A percentile compares a stretch with the other conserved stretches of the same genome.
phyloP scores from a whole-genome alignment of 106 monocot species.

The Dendrobium chrysotoxum region DNA sequence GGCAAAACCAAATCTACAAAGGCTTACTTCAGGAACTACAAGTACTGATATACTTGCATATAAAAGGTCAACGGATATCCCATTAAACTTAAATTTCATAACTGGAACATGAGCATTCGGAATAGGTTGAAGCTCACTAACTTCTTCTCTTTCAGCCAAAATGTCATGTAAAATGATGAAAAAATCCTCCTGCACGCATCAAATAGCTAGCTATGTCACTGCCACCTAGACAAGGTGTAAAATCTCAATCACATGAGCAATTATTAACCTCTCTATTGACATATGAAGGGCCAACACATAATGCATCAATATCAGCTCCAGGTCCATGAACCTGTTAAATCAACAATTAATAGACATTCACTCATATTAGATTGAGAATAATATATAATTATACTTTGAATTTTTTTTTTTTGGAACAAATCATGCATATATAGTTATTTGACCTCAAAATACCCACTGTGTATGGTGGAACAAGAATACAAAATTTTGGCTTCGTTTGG shows the following conservation, averaged over 20 bases:
- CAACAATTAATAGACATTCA: not conserved
- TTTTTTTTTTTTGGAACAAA: too few relatives aligned
- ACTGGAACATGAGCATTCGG: conserved; percentile 98
- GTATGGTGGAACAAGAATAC: too few relatives aligned
- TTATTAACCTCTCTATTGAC: conserved; percentile 75
- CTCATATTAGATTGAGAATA: too few relatives aligned
- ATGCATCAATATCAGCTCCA: conserved; percentile 87
- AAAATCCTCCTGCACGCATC: conserved; percentile 65
- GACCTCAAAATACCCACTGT: too few relatives aligned
- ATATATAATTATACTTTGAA: too few relatives aligned
- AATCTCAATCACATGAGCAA: not conserved
- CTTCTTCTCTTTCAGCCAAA: conserved; percentile 63
- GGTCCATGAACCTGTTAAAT: conserved; percentile 77
- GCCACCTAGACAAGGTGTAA: too few relatives aligned
- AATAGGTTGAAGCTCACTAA: conserved; percentile 81
- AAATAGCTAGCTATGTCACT: not conserved
- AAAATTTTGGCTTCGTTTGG: too few relatives aligned
- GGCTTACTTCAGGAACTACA: too few relatives aligned
- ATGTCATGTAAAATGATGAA: conserved; percentile 80
- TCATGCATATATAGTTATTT: too few relatives aligned
- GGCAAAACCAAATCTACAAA: too few relatives aligned
- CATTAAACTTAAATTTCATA: conserved; percentile 88
- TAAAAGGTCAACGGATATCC: conserved; percentile 90
- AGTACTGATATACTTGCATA: conserved; percentile 35
- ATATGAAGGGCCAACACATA: conserved; percentile 95